Percentiles rank a stretch among this genome's conserved stretches.
These are phyloP conservation scores for Saccharomycopsis amapae DNA, from an alignment of 805 yeast species.

Conservation along the genomic window DNA sequence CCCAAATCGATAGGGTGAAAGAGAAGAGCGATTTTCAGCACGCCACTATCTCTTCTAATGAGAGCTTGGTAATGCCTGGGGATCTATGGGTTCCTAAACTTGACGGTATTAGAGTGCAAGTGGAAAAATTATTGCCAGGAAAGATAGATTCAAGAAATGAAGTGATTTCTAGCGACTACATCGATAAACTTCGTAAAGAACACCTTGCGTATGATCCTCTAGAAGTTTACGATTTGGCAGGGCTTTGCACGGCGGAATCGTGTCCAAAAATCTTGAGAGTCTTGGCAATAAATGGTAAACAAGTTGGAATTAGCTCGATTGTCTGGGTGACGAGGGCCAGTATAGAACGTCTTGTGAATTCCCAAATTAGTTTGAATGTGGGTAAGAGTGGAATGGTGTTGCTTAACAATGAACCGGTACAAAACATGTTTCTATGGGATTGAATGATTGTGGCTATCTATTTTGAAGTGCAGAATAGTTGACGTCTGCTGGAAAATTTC, in stretches of 20 bases:
- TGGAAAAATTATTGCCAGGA: conserved; percentile 40
- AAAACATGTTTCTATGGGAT: conserved; percentile 6
- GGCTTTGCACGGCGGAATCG: neutral
- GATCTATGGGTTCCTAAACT: conserved; percentile 32
- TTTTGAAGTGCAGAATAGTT: too few species aligned
- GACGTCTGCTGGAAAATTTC: too few species aligned
- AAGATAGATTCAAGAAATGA: conserved; percentile 35
- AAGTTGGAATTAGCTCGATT: neutral
- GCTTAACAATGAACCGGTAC: conserved; percentile 2
- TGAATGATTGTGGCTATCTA: too few species aligned
- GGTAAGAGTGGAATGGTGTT: conserved; percentile 2
- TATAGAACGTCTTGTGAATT: neutral
- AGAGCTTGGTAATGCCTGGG: conserved; percentile 5
- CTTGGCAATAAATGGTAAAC: conserved; percentile 8
- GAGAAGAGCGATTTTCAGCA: too few species aligned
- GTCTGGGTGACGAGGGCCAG: conserved; percentile 4
- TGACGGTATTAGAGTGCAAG: conserved; percentile 35
- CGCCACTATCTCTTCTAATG: too few species aligned
- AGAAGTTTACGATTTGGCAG: conserved; percentile 1
- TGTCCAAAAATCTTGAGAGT: conserved; percentile 18
- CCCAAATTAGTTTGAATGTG: neutral
- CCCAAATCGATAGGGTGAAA: conserved; percentile 9
- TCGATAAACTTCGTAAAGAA: neutral
- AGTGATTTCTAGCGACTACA: conserved; percentile 26
- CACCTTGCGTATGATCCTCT: neutral